These are phyloP conservation scores for Bothriochloa decipiens DNA, from an alignment of 176 grass and related monocot genomes.

Conservation along the genomic window DNA sequence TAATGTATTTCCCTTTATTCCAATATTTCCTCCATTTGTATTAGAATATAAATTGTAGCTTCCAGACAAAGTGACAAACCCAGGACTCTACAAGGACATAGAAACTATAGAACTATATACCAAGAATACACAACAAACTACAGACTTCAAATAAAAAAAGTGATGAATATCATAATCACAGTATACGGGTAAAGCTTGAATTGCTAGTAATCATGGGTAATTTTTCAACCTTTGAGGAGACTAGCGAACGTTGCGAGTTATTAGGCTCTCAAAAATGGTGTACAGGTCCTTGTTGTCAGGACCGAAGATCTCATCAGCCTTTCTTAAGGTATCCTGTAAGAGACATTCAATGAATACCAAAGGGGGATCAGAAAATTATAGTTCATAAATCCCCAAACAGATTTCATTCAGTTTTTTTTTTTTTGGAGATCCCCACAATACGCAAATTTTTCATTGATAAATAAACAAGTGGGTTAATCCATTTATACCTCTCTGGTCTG, in stretches of 20 bases:
- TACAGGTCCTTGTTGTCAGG: conserved; percentile 89
- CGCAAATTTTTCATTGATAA: too few relatives aligned
- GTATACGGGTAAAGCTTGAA: conserved; percentile 35
- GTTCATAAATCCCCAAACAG: conserved; percentile 4
- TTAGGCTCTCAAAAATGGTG: conserved; percentile 87
- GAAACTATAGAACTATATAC: conserved; percentile 38
- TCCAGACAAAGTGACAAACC: conserved; percentile 18
- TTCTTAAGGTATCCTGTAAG: conserved; percentile 86
- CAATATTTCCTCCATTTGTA: conserved; percentile 5
- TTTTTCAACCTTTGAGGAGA: conserved; percentile 10
- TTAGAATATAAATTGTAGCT: conserved; percentile 37
- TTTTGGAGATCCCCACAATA: too few relatives aligned
- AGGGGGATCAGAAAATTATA: conserved; percentile 3
- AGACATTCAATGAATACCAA: conserved; percentile 34
- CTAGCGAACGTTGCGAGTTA: conserved; percentile 74
- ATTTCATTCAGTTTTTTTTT: conserved; percentile 29
- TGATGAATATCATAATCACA: conserved; percentile 18
- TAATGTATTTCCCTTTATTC: conserved; percentile 19
- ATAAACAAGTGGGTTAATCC: too few relatives aligned
- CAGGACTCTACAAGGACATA: conserved; percentile 22
- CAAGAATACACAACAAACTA: conserved; percentile 29
- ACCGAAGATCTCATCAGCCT: conserved; percentile 88
- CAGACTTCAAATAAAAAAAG: conserved; percentile 30
- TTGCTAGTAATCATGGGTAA: background rate
- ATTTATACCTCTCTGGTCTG: conserved; percentile 89